Evolutionary conservation across 352 stramenopile species (phyloP).

Genomic region (Discostella stelligera): DNA sequence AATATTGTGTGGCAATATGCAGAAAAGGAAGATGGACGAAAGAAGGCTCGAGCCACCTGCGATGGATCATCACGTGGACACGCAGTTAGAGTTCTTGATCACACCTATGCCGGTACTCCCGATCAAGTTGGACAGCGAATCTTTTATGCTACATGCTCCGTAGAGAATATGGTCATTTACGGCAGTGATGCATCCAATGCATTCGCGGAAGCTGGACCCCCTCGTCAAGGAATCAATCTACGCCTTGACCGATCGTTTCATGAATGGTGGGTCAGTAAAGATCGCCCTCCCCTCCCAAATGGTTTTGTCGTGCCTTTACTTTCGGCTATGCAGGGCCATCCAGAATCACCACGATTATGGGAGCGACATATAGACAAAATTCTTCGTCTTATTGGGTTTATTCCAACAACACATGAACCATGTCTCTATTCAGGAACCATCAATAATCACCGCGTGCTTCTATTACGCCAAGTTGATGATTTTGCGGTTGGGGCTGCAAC

Average conservation of each 20-base stretch:
- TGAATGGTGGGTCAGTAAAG: slow-evolving; percentile 15
- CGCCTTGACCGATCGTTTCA: slow-evolving; percentile 16
- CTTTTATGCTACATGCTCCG: slow-evolving; percentile 42
- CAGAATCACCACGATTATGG: slow-evolving; percentile 48
- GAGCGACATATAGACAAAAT: slow-evolving; percentile 41
- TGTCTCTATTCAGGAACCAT: slow-evolving; percentile 34
- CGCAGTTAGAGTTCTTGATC: slow-evolving; percentile 25
- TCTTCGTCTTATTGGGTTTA: slow-evolving; percentile 25
- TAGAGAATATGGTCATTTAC: background rate
- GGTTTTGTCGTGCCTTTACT: slow-evolving; percentile 19
- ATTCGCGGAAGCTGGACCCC: background rate
- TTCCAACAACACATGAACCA: slow-evolving; percentile 46
- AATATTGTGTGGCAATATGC: slow-evolving; percentile 34
- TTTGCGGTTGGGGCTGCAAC: slow-evolving; percentile 45
- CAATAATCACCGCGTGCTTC: slow-evolving; percentile 32
- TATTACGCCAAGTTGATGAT: slow-evolving; percentile 56
- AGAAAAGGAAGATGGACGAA: slow-evolving; percentile 21
- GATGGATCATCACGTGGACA: slow-evolving; percentile 37
- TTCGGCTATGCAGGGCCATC: slow-evolving; percentile 42
- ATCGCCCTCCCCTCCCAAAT: slow-evolving; percentile 3
- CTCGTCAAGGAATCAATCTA: slow-evolving; percentile 12
- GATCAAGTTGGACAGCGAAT: slow-evolving; percentile 44
- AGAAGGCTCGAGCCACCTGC: slow-evolving; percentile 35
- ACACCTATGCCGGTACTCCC: slow-evolving; percentile 42
- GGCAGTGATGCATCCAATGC: background rate